Conservation (phyloP, 768 basidiomycete genomes). For the Boletus coccyginus region DNA sequence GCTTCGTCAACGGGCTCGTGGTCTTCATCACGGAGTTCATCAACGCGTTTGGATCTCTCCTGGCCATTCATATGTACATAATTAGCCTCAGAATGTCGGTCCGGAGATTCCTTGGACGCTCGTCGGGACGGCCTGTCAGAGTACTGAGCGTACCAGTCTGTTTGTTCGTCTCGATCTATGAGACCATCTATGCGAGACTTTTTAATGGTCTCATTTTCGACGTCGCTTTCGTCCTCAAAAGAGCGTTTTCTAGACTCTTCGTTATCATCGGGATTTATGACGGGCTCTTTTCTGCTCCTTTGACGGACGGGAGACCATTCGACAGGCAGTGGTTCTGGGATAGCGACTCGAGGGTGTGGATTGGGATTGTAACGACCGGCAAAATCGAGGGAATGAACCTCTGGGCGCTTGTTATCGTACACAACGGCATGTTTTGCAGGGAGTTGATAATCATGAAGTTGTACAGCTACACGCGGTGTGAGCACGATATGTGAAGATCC, state of each 20-base stretch:
- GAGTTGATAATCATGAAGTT: slow-evolving; percentile 18
- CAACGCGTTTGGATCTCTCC: slow-evolving; percentile 38
- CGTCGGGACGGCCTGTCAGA: slow-evolving; percentile 30
- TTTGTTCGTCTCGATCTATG: slow-evolving; percentile 48
- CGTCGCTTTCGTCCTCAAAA: slow-evolving; percentile 43
- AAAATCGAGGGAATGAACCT: slow-evolving; percentile 27
- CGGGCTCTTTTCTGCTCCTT: slow-evolving; percentile 30
- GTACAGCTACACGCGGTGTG: slow-evolving; percentile 24
- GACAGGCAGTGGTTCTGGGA: slow-evolving; percentile 8
- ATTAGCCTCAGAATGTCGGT: slow-evolving; percentile 41
- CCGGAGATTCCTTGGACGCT: slow-evolving; percentile 50
- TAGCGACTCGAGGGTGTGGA: slow-evolving; percentile 9
- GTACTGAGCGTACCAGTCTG: slow-evolving; percentile 38
- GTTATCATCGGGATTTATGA: slow-evolving; percentile 19
- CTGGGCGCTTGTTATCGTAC: slow-evolving; percentile 18
- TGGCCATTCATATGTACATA: slow-evolving; percentile 37
- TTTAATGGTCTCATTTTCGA: slow-evolving; percentile 44
- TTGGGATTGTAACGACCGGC: slow-evolving; percentile 39
- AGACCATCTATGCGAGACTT: slow-evolving; percentile 51
- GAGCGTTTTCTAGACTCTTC: slow-evolving; percentile 42
- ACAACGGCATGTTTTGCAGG: slow-evolving; percentile 12
- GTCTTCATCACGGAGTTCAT: slow-evolving; percentile 51
- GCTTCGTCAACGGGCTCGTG: slow-evolving; percentile 35
- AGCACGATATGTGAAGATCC: slow-evolving; percentile 15
- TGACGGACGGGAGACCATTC: slow-evolving; percentile 28